Conservation (phyloP, 768 basidiomycete genomes). For the Tricholomella constricta region DNA sequence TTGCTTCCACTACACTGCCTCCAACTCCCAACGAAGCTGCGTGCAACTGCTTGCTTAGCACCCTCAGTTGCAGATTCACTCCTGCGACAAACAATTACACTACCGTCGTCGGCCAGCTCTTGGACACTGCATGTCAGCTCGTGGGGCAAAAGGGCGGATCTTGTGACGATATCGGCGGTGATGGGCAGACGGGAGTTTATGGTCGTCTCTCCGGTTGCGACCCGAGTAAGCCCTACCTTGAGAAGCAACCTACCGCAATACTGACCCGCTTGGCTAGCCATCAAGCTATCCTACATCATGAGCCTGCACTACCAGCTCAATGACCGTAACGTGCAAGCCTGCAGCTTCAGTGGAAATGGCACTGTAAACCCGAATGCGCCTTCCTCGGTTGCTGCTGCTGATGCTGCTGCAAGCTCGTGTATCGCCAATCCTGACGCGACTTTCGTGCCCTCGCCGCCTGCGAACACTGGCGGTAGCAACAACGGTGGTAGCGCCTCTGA, state of each 20-base stretch:
- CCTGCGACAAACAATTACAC: constrained; percentile 63
- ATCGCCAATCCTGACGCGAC: constrained; percentile 63
- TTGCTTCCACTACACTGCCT: constrained; percentile 71
- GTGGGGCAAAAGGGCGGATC: constrained; percentile 60
- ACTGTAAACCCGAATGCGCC: constrained; percentile 66
- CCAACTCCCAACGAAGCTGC: constrained; percentile 80
- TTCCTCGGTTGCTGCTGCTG: constrained; percentile 47
- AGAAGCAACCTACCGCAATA: constrained; percentile 5
- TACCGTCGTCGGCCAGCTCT: constrained; percentile 57
- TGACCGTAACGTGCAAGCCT: constrained; percentile 59
- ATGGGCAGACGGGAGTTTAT: constrained; percentile 76
- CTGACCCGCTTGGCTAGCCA: constrained; percentile 41
- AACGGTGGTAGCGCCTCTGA: constrained; percentile 17
- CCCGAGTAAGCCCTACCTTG: constrained; percentile 54
- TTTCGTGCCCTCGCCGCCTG: constrained; percentile 57
- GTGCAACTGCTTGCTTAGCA: constrained; percentile 74
- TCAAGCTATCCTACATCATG: constrained; percentile 84
- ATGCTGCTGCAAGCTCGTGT: constrained; percentile 65
- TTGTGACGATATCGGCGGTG: constrained; percentile 70
- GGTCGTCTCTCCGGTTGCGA: constrained; percentile 78
- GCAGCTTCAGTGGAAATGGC: constrained; percentile 84
- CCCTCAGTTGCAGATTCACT: constrained; percentile 74
- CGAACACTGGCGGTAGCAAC: constrained; percentile 26
- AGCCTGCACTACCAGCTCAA: constrained; percentile 72
- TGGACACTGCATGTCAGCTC: constrained; percentile 75